Evolutionary conservation across 2,329 filamentous ascomycete species (phyloP).

Genomic region (Karstenula rhodostoma): DNA sequence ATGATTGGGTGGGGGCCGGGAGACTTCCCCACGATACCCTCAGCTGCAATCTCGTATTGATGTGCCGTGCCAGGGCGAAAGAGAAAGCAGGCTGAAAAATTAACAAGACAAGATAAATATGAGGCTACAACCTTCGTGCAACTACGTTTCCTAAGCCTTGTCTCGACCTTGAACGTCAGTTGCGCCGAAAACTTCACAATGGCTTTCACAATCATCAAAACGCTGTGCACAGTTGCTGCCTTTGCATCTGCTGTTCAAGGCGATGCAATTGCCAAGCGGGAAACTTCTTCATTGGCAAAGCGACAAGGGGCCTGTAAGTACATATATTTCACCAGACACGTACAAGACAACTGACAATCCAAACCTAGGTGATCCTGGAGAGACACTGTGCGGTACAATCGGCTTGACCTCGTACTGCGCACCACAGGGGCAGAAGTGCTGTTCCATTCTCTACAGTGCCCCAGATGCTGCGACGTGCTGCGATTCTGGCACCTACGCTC

Average conservation of each 20-base stretch:
- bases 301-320: conserved; percentile 5
- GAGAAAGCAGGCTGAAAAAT: background rate
- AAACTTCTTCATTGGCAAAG: background rate
- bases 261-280: conserved; percentile 2
- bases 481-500: conserved; percentile 12
- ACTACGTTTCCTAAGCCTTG: too few species aligned
- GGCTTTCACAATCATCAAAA: background rate
- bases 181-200: background rate
- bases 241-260: background rate
- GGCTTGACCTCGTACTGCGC: conserved; percentile 11
- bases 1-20: conserved; percentile 7
- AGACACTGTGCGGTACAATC: conserved; percentile 6
- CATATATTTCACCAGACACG: too few species aligned
- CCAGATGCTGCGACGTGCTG: conserved; percentile 11
- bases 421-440: conserved; percentile 9
- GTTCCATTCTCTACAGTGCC: conserved; percentile 7
- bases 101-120: background rate
- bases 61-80: conserved; percentile 5
- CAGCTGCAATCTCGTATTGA: background rate
- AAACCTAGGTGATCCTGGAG: conserved; percentile 12
- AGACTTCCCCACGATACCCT: background rate
- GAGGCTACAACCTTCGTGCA: background rate
- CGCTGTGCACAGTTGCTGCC: background rate
- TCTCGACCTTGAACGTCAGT: background rate
- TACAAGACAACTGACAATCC: background rate